Evolutionary conservation across 176 grass and related monocot species (phyloP).

Genomic region (Oryza glaberrima): DNA sequence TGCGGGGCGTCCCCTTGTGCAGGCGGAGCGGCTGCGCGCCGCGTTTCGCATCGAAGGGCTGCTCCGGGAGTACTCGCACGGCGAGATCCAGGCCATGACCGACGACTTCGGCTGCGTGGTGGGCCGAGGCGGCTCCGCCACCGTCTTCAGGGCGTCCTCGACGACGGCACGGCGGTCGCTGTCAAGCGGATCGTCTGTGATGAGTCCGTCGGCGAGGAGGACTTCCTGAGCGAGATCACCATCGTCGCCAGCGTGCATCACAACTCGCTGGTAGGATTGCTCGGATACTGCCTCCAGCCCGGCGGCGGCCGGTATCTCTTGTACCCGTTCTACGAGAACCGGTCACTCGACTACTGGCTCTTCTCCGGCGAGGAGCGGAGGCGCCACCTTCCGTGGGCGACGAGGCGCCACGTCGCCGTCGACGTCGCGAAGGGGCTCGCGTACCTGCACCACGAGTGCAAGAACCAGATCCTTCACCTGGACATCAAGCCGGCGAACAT

Average conservation of each 20-base stretch:
- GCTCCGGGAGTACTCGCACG: not conserved
- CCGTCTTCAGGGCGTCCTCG: slow-evolving; percentile 59
- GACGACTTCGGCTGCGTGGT: slow-evolving; percentile 42
- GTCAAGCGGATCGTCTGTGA: slow-evolving; percentile 52
- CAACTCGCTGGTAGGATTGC: slow-evolving; percentile 54
- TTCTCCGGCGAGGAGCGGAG: slow-evolving; percentile 39
- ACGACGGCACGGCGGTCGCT: slow-evolving; percentile 57
- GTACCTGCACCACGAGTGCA: slow-evolving; percentile 75
- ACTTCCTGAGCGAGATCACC: slow-evolving; percentile 51
- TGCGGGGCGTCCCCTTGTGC: not conserved
- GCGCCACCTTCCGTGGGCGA: slow-evolving; percentile 44
- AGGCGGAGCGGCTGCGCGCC: too few species aligned
- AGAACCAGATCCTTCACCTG: slow-evolving; percentile 53
- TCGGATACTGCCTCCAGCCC: slow-evolving; percentile 54
- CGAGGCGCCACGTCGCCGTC: slow-evolving; percentile 38
- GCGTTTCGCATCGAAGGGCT: too few species aligned
- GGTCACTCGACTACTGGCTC: slow-evolving; percentile 68
- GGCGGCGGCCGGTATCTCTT: slow-evolving; percentile 47
- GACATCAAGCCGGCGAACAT: slow-evolving; percentile 80
- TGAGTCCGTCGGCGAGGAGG: slow-evolving; percentile 22
- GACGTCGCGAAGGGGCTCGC: slow-evolving; percentile 65
- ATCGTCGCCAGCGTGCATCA: slow-evolving; percentile 60
- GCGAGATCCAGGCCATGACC: slow-evolving; percentile 26
- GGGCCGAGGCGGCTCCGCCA: slow-evolving; percentile 54
- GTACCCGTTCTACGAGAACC: slow-evolving; percentile 59